phyloP scores from a whole-genome alignment of 2,329 filamentous ascomycete genomes.

The Aureobasidium melanogenum region DNA sequence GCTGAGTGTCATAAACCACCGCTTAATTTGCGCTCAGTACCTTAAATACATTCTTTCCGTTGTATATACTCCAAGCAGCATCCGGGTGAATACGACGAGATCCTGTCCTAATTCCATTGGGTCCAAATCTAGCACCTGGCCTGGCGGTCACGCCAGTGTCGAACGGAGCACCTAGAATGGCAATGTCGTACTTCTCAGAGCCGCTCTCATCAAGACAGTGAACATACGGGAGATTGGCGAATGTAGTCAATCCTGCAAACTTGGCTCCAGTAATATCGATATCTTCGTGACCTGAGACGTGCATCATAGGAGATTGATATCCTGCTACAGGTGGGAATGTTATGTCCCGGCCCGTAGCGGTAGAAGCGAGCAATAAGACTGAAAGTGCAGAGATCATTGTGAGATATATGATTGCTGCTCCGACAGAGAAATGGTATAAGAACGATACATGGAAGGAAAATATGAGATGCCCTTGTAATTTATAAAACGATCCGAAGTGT shows the following conservation, averaged over 20 bases:
- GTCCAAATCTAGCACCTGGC: conserved; percentile 43
- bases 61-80: conserved; percentile 40
- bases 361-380: conserved; percentile 13
- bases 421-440: no score
- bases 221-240: conserved; percentile 40
- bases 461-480: neutral
- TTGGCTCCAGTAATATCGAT: conserved; percentile 19
- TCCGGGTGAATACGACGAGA: conserved; percentile 38
- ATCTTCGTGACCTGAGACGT: conserved; percentile 19
- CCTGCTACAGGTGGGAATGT: conserved; percentile 33
- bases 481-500: neutral
- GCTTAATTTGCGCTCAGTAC: neutral
- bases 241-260: conserved; percentile 38
- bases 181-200: conserved; percentile 36
- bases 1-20: neutral
- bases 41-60: conserved; percentile 34
- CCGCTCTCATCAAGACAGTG: conserved; percentile 32
- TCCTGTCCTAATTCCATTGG: conserved; percentile 42
- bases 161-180: conserved; percentile 41
- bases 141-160: conserved; percentile 42
- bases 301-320: conserved; percentile 26
- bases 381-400: conserved; percentile 5
- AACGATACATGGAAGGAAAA: no score
- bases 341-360: conserved; percentile 30
- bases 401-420: no score